Conservation (phyloP, 306 rosid genomes). For the Cicer judaicum region DNA sequence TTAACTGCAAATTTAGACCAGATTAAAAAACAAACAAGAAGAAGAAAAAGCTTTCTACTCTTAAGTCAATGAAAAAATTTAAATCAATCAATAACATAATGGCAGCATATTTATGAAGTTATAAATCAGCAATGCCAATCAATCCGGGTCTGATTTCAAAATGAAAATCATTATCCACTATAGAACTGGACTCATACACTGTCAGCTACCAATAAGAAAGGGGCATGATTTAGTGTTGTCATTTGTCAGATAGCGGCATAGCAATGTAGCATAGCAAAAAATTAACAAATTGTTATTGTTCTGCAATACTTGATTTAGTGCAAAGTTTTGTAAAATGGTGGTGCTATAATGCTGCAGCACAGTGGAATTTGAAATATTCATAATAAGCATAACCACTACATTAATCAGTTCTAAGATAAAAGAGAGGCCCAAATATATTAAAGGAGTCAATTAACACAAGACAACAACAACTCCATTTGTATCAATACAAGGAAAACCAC, state of each 20-base stretch:
- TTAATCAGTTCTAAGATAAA: conserved; percentile 33
- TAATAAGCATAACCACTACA: conserved; percentile 20
- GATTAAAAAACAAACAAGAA: not conserved
- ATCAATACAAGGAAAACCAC: not conserved
- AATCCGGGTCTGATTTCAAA: not conserved
- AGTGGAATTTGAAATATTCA: conserved; percentile 4
- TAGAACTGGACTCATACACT: conserved; percentile 15
- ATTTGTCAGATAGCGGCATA: too few species aligned
- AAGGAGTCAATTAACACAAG: conserved; percentile 34
- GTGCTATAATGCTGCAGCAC: too few species aligned
- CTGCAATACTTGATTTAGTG: too few species aligned
- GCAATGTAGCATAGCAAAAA: too few species aligned
- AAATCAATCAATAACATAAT: conserved; percentile 15
- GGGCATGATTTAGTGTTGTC: not conserved
- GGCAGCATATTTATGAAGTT: not conserved
- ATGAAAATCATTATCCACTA: conserved; percentile 23
- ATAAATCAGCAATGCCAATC: conserved; percentile 1
- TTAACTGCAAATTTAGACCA: conserved; percentile 1
- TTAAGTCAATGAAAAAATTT: not conserved
- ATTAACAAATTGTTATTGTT: too few species aligned
- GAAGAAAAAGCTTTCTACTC: not conserved
- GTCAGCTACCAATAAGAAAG: conserved; percentile 9
- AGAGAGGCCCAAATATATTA: conserved; percentile 27
- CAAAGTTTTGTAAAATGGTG: too few species aligned
- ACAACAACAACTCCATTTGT: not conserved